phyloP scores from a whole-genome alignment of 2,329 filamentous ascomycete genomes.

The Penicillium sp. region DNA sequence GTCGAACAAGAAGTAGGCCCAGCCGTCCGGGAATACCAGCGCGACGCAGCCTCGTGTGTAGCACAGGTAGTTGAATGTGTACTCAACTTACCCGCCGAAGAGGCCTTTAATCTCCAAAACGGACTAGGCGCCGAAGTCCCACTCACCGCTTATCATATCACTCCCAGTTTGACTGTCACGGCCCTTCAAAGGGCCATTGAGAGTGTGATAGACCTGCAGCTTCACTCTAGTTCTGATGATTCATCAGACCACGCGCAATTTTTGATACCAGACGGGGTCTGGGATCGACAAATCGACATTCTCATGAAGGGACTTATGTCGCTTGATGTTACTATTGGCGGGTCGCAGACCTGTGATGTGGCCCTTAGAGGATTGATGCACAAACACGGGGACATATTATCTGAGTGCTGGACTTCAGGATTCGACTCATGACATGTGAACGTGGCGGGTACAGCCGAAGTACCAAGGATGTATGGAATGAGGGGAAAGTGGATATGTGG shows the following conservation, averaged over 20 bases:
- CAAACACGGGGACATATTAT: slow-evolving; percentile 20
- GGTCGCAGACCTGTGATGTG: slow-evolving; percentile 15
- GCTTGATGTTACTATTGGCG: slow-evolving; percentile 23
- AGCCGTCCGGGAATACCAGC: slow-evolving; percentile 4
- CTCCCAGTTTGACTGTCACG: slow-evolving; percentile 16
- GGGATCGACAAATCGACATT: slow-evolving; percentile 15
- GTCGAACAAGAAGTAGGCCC: neutral
- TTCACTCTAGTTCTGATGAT: neutral
- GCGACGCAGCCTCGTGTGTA: slow-evolving; percentile 10
- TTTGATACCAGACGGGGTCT: slow-evolving; percentile 4
- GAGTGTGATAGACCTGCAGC: slow-evolving; percentile 7
- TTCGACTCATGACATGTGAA: slow-evolving; percentile 9
- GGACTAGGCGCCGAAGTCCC: slow-evolving; percentile 20
- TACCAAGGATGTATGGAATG: no score
- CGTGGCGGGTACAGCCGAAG: neutral
- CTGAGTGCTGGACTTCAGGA: slow-evolving; percentile 22
- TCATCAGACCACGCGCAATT: neutral
- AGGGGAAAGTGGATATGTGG: neutral
- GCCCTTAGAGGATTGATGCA: slow-evolving; percentile 14
- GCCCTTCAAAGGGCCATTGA: slow-evolving; percentile 19
- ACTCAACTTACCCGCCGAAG: slow-evolving; percentile 12
- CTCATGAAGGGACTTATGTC: slow-evolving; percentile 25
- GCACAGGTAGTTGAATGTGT: slow-evolving; percentile 13
- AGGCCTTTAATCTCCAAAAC: slow-evolving; percentile 22
- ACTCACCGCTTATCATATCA: slow-evolving; percentile 24